Base-by-base conservation (phyloP, 164 flowering plant species). In the Vitis rupestris region DNA sequence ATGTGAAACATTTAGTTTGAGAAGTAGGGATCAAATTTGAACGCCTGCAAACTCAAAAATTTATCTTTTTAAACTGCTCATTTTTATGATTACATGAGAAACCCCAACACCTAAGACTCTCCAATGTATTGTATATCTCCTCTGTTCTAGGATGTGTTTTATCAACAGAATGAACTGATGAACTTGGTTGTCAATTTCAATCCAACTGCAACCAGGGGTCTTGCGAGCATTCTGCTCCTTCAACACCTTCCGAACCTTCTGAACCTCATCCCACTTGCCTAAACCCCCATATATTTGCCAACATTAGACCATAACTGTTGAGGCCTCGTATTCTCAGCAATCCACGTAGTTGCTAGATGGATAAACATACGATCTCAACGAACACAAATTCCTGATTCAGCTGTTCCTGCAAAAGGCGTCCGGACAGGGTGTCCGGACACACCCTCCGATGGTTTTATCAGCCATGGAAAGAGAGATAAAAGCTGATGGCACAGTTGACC, bases 201-300 rank as follows among this genome's bases (percentile, higher is more conserved):
- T 76, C 94, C 97, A 87, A 76, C 93, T 90, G 71, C 91, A 91
- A 65, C 97, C 93, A 10, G 90, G 88, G 1, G 79, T 80, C 76
- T 91, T 91, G 54, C 73, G 75, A 37, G 80, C 80, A 70, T 80
- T 73, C 61, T 58, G 75, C 53, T 83, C 86, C 70, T 76, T 74
- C 72, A 91, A 31, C 70, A 44, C 75, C 70, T 75, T 84, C 74
- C 91, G 83, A 17, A 82, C 78, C 65, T 61, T 76, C 29, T 81
- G 74, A 50, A 72, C 88, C 50, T 85, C 84, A n/a, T 91, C 91
- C 92, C 88, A 89, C 66, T 82, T 85, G 67, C 89, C 93, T 61
- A 76, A 62, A 72, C 80, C 89, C 14, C 85, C 84, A 65, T 88
- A 87, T 29, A 88, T 62, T 91, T 15, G 97, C 91, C 74, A 89